Evolutionary conservation across 1,284 basidiomycete species (phyloP), one percentile per base, ranked within the genome.

Genomic region (Ganoderma lingzhi): DNA sequence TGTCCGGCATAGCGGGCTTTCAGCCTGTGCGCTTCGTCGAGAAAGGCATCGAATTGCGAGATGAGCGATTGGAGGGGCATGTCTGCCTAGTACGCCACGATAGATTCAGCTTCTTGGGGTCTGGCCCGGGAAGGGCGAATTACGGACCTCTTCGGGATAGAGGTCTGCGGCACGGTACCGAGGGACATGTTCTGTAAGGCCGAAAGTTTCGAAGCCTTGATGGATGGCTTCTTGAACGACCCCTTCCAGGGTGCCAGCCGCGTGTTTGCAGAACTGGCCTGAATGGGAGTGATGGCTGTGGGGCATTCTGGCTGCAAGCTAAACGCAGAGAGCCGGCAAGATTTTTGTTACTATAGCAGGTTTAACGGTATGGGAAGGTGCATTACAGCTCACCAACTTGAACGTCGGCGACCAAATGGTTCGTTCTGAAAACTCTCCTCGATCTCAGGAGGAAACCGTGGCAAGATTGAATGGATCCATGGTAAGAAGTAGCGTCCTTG

Each of bases 261-360:
- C 97, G 80, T 99, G 98, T 72, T 90, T 92, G 85, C 97, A 99
- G 83, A 98, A 99, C 78, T 98, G 92, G 41, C 97, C 97, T 8
- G 96, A 98, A 79, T 99, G 97, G 12, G 96, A 97, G 82, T 98
- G 97, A 78, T 96, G 96, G 76, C 92, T 95, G 79, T 93, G 86
- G 73, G 94, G 94, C 96, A 96, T 97, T 17, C 32, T n/a, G 30
- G 9, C 53, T 56, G 39, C 9, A 41, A 41, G 39, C 39, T 41
- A 41, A 10, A 41, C 12, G 39, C 39, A 14, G 39, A 41, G 2
- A 14, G 2, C 9, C 39, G 39, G 10, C 10, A 14, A 41, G 39
- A 14, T 19, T n/a, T 45, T 45, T 19, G 6, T 45, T 45, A 19
- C 19, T 19, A 19, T 6, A 23, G 23, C 23, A 23, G 23, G 23